Evolutionary conservation across 2,329 filamentous ascomycete species (phyloP).

Genomic region (Colletotrichum euphorbiae): DNA sequence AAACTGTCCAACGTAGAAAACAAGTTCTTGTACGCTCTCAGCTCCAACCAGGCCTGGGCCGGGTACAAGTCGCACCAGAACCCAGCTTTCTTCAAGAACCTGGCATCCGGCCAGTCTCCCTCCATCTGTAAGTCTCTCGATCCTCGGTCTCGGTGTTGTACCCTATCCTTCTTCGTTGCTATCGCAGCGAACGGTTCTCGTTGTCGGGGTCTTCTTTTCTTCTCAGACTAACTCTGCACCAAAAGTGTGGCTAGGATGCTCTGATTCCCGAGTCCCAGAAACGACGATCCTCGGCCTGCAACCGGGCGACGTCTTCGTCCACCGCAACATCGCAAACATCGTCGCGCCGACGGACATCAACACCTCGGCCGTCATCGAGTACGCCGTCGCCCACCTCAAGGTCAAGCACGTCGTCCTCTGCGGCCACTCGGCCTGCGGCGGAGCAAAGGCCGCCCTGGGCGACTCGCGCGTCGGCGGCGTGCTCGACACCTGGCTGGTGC

Average conservation of each 20-base stretch:
- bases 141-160: not conserved
- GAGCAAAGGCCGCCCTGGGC: slow-evolving; percentile 69
- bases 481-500: slow-evolving; percentile 66
- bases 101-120: slow-evolving; percentile 75
- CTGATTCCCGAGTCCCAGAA: slow-evolving; percentile 86
- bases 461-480: slow-evolving; percentile 63
- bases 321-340: slow-evolving; percentile 92
- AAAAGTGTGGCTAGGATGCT: slow-evolving; percentile 85
- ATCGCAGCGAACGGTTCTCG: not conserved
- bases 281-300: slow-evolving; percentile 82
- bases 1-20: slow-evolving; percentile 55
- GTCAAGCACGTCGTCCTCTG: slow-evolving; percentile 78
- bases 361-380: slow-evolving; percentile 81
- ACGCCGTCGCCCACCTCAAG: slow-evolving; percentile 77
- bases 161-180: not conserved
- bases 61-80: slow-evolving; percentile 72
- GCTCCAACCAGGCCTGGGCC: slow-evolving; percentile 78
- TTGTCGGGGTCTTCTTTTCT: not conserved
- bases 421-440: slow-evolving; percentile 76
- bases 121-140: slow-evolving; percentile 61
- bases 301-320: slow-evolving; percentile 87
- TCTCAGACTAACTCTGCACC: not conserved
- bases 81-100: slow-evolving; percentile 76
- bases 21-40: slow-evolving; percentile 71
- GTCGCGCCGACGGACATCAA: slow-evolving; percentile 80